phyloP scores from a whole-genome alignment of 495 filamentous ascomycete species.

The Podospora bellae-mahoneyi region DNA sequence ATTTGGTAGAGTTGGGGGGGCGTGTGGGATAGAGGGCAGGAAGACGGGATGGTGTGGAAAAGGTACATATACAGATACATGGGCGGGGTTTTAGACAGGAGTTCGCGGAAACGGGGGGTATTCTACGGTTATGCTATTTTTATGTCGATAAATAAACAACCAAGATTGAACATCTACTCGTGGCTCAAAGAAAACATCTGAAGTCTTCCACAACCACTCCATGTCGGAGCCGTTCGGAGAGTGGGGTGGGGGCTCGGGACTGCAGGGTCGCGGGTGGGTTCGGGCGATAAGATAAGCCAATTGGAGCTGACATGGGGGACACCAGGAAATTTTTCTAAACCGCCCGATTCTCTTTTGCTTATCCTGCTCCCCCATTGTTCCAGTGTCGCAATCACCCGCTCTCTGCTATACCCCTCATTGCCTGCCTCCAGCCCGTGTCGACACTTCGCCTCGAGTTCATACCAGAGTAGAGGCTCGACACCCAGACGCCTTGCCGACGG shows the following conservation, averaged over 20 bases:
- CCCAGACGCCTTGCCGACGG: neutral
- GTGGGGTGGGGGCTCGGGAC: neutral
- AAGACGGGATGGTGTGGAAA: neutral
- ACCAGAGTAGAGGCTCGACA: neutral
- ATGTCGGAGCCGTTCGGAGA: neutral
- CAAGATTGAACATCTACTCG: neutral
- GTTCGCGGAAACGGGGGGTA: neutral
- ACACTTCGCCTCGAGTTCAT: neutral
- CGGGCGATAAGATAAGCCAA: neutral
- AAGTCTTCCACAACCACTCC: neutral
- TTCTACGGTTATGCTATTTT: neutral
- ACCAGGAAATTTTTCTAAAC: neutral
- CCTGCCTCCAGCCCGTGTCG: neutral
- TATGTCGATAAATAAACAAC: neutral
- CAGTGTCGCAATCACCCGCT: neutral
- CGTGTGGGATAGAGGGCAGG: neutral
- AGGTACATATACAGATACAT: neutral
- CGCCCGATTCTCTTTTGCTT: neutral
- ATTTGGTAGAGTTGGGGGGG: neutral
- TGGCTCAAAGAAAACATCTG: neutral
- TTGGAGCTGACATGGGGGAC: neutral
- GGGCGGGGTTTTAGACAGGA: neutral
- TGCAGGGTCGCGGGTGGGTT: neutral
- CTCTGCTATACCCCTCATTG: neutral
- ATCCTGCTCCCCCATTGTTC: neutral